These are phyloP conservation scores for Pichia sp. DNA, from an alignment of 1,139 yeast genomes.

Conservation along the genomic window DNA sequence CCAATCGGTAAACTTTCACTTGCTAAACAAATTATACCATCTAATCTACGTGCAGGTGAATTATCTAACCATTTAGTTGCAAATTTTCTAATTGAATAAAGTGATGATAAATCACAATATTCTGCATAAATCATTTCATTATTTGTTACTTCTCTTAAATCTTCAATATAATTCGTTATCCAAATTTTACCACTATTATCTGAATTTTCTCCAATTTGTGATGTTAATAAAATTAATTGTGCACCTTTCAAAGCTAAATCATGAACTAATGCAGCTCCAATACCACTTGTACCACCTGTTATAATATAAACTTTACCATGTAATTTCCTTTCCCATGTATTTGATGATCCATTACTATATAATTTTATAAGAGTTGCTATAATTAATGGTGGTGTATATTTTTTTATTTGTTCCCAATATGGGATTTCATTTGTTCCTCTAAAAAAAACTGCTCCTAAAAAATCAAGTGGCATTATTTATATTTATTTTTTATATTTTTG, in stretches of 20 bases:
- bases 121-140: constrained; percentile 84
- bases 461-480: constrained; percentile 78
- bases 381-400: constrained; percentile 46
- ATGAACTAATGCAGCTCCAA: constrained; percentile 70
- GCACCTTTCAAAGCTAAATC: constrained; percentile 82
- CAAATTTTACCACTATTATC: constrained; percentile 36
- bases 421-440: constrained; percentile 77
- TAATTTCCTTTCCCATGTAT: constrained; percentile 87
- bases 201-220: constrained; percentile 44
- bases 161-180: constrained; percentile 74
- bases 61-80: constrained; percentile 94
- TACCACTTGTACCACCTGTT: constrained; percentile 89
- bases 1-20: constrained; percentile 73
- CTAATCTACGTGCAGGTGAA: constrained; percentile 82
- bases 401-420: constrained; percentile 54
- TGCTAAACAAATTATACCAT: constrained; percentile 84
- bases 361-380: constrained; percentile 51
- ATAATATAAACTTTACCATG: constrained; percentile 84
- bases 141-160: constrained; percentile 60
- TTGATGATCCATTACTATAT: constrained; percentile 69
- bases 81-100: constrained; percentile 77
- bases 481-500: too few relatives aligned
- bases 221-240: constrained; percentile 67
- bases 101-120: constrained; percentile 70
- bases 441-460: constrained; percentile 53